Percentiles rank a stretch among this genome's conserved stretches.
These are phyloP conservation scores for Cylindrotheca closterium DNA, from an alignment of 108 stramenopile species.

Conservation along the genomic window DNA sequence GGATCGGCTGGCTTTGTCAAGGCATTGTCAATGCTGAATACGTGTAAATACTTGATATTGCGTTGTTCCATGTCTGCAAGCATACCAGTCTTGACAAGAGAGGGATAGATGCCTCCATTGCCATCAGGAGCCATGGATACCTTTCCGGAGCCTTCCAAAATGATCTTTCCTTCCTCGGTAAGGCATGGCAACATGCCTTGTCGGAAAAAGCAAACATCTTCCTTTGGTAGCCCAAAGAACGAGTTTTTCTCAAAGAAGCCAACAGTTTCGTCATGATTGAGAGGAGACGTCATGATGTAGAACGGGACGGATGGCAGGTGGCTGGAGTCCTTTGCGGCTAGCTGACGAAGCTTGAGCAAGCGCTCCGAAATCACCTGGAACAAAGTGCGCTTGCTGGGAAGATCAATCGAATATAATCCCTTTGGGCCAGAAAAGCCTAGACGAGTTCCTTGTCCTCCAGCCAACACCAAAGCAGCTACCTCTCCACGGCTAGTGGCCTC, in stretches of 20 bases:
- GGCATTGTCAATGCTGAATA: slow-evolving; percentile 96
- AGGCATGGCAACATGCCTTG: slow-evolving; percentile 95
- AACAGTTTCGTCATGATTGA: slow-evolving; percentile 88
- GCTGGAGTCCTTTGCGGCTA: slow-evolving; percentile 25
- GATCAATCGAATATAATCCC: slow-evolving; percentile 93
- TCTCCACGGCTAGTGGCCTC: slow-evolving; percentile 56
- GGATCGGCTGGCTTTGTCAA: slow-evolving; percentile 92
- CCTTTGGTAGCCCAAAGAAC: slow-evolving; percentile 76
- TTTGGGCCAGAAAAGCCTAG: slow-evolving; percentile 95
- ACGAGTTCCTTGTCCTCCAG: slow-evolving; percentile 97
- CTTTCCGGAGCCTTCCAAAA: slow-evolving; percentile 66
- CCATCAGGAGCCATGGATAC: slow-evolving; percentile 93
- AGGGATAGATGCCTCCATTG: slow-evolving; percentile 94
- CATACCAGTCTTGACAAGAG: slow-evolving; percentile 79
- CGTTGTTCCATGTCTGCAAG: slow-evolving; percentile 80
- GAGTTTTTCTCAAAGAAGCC: slow-evolving; percentile 72
- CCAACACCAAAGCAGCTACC: slow-evolving; percentile 91
- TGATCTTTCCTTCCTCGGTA: slow-evolving; percentile 85
- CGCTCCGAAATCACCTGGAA: slow-evolving; percentile 90
- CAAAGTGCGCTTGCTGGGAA: slow-evolving; percentile 81
- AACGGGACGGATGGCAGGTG: slow-evolving; percentile 59
- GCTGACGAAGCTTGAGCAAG: slow-evolving; percentile 50
- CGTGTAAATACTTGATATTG: slow-evolving; percentile 88
- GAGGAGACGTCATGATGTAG: slow-evolving; percentile 97
- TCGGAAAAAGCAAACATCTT: slow-evolving; percentile 86